Evolutionary conservation across 139 green algal species (phyloP).

Genomic region (Chlamydomonas sphaeroides): DNA sequence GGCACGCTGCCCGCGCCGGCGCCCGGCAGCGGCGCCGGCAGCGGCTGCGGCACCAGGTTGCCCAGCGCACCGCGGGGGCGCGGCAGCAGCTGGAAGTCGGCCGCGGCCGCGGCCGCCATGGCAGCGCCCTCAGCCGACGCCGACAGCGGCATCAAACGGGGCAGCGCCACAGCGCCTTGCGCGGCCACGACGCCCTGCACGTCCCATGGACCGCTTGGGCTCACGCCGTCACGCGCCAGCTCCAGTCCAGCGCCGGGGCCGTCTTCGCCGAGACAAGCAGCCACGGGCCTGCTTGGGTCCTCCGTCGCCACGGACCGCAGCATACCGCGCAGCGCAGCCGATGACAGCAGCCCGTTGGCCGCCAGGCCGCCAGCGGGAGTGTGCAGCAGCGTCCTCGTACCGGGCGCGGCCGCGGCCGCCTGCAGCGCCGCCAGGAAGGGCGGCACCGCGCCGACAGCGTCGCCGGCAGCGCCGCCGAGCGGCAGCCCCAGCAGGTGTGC

Average conservation of each 20-base stretch:
- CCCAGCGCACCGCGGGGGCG: constrained; percentile 58
- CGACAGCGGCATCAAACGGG: background rate
- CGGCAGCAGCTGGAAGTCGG: constrained; percentile 58
- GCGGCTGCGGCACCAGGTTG: constrained; percentile 53
- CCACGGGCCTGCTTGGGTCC: background rate
- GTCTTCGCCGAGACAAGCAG: no score
- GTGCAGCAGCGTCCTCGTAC: no score
- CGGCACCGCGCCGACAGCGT: no score
- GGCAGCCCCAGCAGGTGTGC: no score
- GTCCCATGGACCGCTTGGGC: background rate
- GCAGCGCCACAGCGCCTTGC: background rate
- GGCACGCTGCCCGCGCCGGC: background rate
- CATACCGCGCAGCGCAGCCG: constrained; percentile 1
- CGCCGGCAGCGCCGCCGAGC: no score
- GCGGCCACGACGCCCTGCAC: background rate
- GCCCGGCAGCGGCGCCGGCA: constrained; percentile 3
- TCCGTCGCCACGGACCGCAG: constrained; percentile 40
- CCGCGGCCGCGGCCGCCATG: background rate
- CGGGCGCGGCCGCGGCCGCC: no score
- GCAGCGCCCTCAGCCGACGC: background rate
- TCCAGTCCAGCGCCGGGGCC: no score
- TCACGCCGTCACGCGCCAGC: no score
- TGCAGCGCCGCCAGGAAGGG: no score
- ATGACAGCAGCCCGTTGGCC: background rate
- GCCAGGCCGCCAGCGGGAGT: no score